phyloP scores from a whole-genome alignment of 345 rosid species.

The Camelina sativa region DNA sequence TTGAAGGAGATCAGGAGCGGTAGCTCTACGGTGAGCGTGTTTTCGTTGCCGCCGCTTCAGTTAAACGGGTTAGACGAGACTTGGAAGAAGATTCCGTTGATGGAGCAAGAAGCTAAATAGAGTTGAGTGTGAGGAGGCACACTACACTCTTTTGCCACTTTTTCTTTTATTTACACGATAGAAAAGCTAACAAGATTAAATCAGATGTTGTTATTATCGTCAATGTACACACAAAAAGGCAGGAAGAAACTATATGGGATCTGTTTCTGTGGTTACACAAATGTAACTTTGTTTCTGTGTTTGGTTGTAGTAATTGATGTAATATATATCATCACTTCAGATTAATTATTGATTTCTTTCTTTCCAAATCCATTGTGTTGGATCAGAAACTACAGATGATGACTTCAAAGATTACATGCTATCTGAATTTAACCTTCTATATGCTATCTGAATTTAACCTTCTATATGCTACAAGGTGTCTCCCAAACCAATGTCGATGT shows the following conservation, averaged over 20 bases:
- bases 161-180: background rate
- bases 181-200: slow-evolving; percentile 28
- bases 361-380: background rate
- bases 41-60: slow-evolving; percentile 89
- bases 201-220: background rate
- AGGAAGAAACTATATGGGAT: background rate
- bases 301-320: slow-evolving; percentile 20
- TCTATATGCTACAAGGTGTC: no score
- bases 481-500: background rate
- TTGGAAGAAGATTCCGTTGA: slow-evolving; percentile 77
- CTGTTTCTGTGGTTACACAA: slow-evolving; percentile 3
- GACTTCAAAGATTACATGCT: background rate
- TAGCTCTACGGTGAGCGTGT: slow-evolving; percentile 86
- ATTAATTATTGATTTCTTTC: background rate
- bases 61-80: slow-evolving; percentile 63
- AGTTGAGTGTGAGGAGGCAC: background rate
- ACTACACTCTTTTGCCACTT: background rate
- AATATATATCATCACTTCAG: slow-evolving; percentile 4
- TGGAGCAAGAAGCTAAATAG: slow-evolving; percentile 85
- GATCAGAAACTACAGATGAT: background rate
- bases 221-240: slow-evolving; percentile 31
- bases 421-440: no score
- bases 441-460: no score
- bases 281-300: slow-evolving; percentile 34
- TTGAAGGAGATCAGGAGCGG: slow-evolving; percentile 78